Evolutionary conservation across 805 yeast genomes (phyloP), one percentile per base, ranked within the genome.

Genomic region (Yamadazyma tumulicola): DNA sequence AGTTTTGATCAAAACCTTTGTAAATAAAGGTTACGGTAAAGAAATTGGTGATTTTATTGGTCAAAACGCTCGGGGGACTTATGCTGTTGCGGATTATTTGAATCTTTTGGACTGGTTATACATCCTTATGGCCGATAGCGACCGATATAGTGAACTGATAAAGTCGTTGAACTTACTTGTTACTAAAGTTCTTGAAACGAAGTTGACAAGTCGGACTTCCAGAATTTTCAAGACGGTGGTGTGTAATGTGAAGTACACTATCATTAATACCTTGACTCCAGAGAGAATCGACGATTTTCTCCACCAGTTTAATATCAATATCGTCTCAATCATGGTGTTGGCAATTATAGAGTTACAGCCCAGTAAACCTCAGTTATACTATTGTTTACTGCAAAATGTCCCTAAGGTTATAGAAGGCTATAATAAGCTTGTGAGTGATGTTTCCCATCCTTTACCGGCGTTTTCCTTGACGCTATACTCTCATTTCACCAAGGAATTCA

Each of bases 41-140:
- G 14, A 7, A 6, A 16, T 24, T 7, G 14, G n/a, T 6, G 27
- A 7, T 24, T 24, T 8, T 11, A 24, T 24, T 24, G 27, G 16
- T 11, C 16, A 7, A 7, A 24, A 12, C n/a, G 14, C 14, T 11
- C n/a, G 14, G 14, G n/a, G 14, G 7, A 6, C 27, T 16, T 24
- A 8, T 24, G 27, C 27, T 6, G 8, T 24, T 8, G n/a, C 27
- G 6, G 85, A 78, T 53, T 61, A 79, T 40, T 52, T 78, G 43
- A 69, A 80, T 19, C 55, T 83, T 17, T 59, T 83, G 26, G 65
- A 67, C 12, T 83, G 89, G 88, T 19, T 15, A 6, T 29, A 29
- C 12, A 6, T 12, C 8, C 27, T 24, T 24, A 8, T 24, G 6
- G n/a, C 6, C 8, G 14, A 8, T 7, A 12, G n/a, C 14, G 6